These are phyloP conservation scores for Erysimum pusillum DNA, from an alignment of 441 rosid species.

Conservation along the genomic window DNA sequence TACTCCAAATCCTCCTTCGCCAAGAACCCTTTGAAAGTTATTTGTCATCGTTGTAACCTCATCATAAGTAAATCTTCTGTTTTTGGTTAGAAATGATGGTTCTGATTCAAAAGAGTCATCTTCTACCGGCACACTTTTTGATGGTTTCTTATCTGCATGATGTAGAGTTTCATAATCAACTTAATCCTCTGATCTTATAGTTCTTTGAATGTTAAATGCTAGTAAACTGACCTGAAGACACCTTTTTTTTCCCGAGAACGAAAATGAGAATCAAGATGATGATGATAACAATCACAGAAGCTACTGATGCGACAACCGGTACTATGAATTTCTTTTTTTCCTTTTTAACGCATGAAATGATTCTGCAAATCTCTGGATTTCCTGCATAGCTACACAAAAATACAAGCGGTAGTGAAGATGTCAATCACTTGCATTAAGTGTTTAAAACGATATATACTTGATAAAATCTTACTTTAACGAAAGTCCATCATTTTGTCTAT, in stretches of 20 bases:
- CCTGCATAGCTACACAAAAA: not conserved
- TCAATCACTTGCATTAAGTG: not conserved
- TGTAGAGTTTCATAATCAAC: not conserved
- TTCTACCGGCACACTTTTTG: not conserved
- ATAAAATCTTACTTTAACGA: not conserved
- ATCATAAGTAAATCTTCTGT: constrained; percentile 36
- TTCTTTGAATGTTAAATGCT: not conserved
- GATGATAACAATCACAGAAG: not conserved
- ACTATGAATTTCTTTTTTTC: not conserved
- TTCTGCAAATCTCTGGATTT: not conserved
- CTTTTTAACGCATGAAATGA: not conserved
- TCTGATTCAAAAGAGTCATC: constrained; percentile 5
- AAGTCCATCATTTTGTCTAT: not conserved
- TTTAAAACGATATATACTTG: not conserved
- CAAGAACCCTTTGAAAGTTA: constrained; percentile 46
- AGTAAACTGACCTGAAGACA: not conserved
- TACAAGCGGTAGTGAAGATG: not conserved
- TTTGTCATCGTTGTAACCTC: constrained; percentile 48
- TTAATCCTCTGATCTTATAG: not conserved
- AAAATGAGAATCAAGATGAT: not conserved
- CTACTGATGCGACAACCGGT: not conserved
- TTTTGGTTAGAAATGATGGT: constrained; percentile 20
- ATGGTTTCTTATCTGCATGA: not conserved
- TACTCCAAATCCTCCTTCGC: constrained; percentile 59
- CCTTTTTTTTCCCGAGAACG: not conserved